Base-by-base conservation (phyloP, 768 basidiomycete genomes). In the Russula sp. region DNA sequence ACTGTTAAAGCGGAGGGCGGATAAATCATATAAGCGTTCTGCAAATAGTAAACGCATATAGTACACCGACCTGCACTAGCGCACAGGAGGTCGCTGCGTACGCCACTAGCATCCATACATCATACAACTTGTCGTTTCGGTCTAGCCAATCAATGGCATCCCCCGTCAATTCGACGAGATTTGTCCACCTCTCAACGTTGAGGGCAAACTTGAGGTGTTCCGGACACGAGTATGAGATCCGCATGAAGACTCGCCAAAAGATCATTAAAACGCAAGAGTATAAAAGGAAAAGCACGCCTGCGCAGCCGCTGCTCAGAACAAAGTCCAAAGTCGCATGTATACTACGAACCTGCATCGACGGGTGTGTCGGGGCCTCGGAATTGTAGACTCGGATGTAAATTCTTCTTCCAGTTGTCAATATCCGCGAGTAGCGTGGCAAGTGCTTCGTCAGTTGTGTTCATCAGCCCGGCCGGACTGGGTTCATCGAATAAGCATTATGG, bases 241-340 rank as follows among this genome's bases (percentile, higher is more conserved):
- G 85, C 92, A 98, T 95, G 78, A 98, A 98, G 37, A 97, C 94
- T 55, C 96, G 88, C 87, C 93, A 97, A 76, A 97, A 95, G 74
- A 98, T 90, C 86, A 98, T 97, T 68, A 86, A 88, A 49, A 98
- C 86, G 71, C 91, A 93, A 35, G 89, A 84, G 73, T 91, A 94
- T 45, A 93, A 79, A 57, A 98, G 74, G 74, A 97, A 94, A 27
- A 99, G 78, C 59, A 97, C 78, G 47, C 96, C 95, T 91, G 68
- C 22, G 22, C 7, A 44, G 31, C 58, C 34, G 32, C 50, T 55
- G 45, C 9, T 51, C 53, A 61, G 51, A 27, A 47, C 34, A 20
- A 37, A n/a, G 22, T 39, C 54, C 34, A 20, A 27, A 6, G 42
- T 16, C 13, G 42, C 34, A 56, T 44, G 27, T 16, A 16, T 48